Percentiles rank a stretch among this genome's conserved stretches.
Conservation (phyloP, 192 early-diverging fungal species). For the Coemansia sp. region DNA sequence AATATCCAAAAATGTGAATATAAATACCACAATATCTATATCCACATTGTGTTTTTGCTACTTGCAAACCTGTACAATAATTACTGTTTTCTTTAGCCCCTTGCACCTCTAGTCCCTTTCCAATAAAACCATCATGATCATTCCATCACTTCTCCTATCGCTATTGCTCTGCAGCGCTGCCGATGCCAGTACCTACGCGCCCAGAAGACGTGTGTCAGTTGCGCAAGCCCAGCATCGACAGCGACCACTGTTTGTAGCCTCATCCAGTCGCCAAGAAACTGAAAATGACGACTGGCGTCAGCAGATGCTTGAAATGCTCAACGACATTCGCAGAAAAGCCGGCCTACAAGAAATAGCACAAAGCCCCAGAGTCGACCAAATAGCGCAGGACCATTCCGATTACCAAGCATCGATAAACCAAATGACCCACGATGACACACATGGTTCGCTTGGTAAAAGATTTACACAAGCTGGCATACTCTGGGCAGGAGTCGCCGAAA, state of each 20-base stretch:
- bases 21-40: too few relatives aligned
- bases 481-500: constrained; percentile 23
- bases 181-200: too few relatives aligned
- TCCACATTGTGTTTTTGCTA: too few relatives aligned
- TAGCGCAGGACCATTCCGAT: constrained; percentile 22
- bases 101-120: too few relatives aligned
- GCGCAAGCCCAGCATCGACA: neutral
- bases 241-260: neutral
- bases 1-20: too few relatives aligned
- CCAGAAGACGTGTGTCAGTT: too few relatives aligned
- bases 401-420: constrained; percentile 15
- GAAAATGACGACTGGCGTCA: constrained; percentile 9
- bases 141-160: too few relatives aligned
- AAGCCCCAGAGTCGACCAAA: neutral
- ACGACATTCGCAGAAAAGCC: constrained; percentile 7
- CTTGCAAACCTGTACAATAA: too few relatives aligned
- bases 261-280: neutral
- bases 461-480: constrained; percentile 11
- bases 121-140: too few relatives aligned
- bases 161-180: too few relatives aligned
- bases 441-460: constrained; percentile 8
- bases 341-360: constrained; percentile 1
- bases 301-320: constrained; percentile 17
- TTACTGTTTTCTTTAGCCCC: too few relatives aligned
- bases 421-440: constrained; percentile 34